Conservation (phyloP, 2,329 filamentous ascomycete genomes). For the Geoglossum cookeanum region DNA sequence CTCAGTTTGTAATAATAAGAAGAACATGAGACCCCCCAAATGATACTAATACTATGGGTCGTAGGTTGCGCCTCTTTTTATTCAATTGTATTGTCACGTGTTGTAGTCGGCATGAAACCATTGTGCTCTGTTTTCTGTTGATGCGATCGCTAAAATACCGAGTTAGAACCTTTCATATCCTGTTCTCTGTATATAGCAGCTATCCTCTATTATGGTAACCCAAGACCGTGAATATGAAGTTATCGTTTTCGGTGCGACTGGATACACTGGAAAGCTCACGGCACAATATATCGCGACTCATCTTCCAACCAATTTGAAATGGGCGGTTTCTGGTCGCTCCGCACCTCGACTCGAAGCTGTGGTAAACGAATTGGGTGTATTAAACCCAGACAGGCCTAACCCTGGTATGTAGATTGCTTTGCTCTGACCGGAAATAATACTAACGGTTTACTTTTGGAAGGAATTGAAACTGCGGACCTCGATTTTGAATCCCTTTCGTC, state of each 20-base stretch:
- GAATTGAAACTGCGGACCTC: conserved; percentile 27
- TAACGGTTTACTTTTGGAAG: conserved; percentile 12
- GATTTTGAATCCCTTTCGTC: conserved; percentile 29
- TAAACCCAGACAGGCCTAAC: conserved; percentile 49
- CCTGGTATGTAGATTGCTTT: conserved; percentile 36
- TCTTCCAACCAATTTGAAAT: conserved; percentile 60
- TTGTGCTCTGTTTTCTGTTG: too few relatives aligned
- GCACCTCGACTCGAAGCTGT: conserved; percentile 51
- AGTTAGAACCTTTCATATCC: neutral
- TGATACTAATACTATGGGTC: too few relatives aligned
- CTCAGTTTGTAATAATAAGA: neutral
- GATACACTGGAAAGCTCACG: conserved; percentile 65
- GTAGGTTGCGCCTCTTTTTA: too few relatives aligned
- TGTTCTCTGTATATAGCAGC: neutral
- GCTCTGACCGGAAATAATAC: neutral
- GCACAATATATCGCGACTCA: conserved; percentile 54
- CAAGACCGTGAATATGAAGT: conserved; percentile 38
- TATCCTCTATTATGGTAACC: conserved; percentile 6
- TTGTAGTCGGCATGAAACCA: too few relatives aligned
- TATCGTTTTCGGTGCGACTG: conserved; percentile 48
- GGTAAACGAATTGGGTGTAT: conserved; percentile 41
- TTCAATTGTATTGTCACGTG: too few relatives aligned
- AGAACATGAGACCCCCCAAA: too few relatives aligned
- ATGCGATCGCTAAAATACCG: too few relatives aligned
- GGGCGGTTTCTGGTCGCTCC: conserved; percentile 79